phyloP scores from a whole-genome alignment of 306 rosid genomes.

The Fragaria ananassa region DNA sequence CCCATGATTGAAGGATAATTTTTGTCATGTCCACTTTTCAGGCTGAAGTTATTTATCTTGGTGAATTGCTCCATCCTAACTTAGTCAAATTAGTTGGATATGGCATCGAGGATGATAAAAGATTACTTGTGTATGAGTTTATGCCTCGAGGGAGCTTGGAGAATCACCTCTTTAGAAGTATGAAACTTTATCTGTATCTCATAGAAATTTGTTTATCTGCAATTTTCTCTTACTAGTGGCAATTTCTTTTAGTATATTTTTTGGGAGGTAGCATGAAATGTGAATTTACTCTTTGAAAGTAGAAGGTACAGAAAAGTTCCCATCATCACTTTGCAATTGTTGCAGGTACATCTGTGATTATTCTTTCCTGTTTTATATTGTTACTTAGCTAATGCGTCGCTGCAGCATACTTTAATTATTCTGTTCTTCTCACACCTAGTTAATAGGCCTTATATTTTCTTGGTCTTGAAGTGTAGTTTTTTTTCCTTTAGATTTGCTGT shows the following conservation, averaged over 20 bases:
- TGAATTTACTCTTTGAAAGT: background rate
- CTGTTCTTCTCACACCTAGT: background rate
- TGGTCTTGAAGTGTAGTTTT: background rate
- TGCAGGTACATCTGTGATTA: background rate
- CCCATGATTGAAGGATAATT: conserved; percentile 1
- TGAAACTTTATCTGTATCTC: conserved; percentile 14
- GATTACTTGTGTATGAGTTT: conserved; percentile 63
- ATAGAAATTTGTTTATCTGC: conserved; percentile 5
- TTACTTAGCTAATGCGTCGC: background rate
- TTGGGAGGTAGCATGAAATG: background rate
- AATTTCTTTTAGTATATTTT: background rate
- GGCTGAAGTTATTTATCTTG: conserved; percentile 65
- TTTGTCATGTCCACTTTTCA: conserved; percentile 26
- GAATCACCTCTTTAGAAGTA: conserved; percentile 55
- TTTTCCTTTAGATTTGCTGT: background rate
- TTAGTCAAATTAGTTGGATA: conserved; percentile 55
- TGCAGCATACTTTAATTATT: background rate
- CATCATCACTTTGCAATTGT: background rate
- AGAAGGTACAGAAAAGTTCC: background rate
- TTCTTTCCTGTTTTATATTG: background rate
- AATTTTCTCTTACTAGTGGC: conserved; percentile 2
- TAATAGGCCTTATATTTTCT: background rate
- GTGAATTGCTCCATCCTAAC: conserved; percentile 51
- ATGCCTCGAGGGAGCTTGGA: conserved; percentile 72
- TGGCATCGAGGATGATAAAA: conserved; percentile 56